phyloP scores from a whole-genome alignment of 2,329 filamentous ascomycete genomes.

The Monilinia vaccinii-corymbosi region DNA sequence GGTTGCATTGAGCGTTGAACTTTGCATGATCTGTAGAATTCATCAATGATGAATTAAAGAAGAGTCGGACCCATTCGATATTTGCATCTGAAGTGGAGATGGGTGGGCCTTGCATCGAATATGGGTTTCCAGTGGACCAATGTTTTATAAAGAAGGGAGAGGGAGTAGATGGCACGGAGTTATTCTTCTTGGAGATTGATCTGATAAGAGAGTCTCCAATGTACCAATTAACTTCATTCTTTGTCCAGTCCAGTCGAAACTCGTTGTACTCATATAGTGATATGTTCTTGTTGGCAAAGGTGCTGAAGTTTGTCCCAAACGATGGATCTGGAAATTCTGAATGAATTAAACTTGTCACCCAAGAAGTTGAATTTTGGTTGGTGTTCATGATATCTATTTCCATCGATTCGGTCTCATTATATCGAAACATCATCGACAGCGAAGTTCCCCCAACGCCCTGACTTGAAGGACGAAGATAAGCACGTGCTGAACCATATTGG shows the following conservation, averaged over 20 bases:
- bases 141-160: conserved; percentile 37
- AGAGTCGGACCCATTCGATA: conserved; percentile 38
- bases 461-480: conserved; percentile 34
- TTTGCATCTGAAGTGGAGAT: conserved; percentile 32
- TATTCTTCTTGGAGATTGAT: conserved; percentile 26
- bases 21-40: conserved; percentile 23
- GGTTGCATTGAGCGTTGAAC: conserved; percentile 28
- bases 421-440: conserved; percentile 37
- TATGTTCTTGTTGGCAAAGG: conserved; percentile 3
- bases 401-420: conserved; percentile 36
- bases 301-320: conserved; percentile 27
- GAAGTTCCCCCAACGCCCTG: conserved; percentile 33
- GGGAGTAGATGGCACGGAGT: conserved; percentile 33
- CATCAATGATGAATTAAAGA: conserved; percentile 40
- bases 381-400: conserved; percentile 39
- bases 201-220: conserved; percentile 32
- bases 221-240: conserved; percentile 35
- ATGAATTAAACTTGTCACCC: conserved; percentile 33
- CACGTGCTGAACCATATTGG: conserved; percentile 38
- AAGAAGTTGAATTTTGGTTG: conserved; percentile 31
- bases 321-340: conserved; percentile 32
- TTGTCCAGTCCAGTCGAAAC: conserved; percentile 39
- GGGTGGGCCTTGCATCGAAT: conserved; percentile 38
- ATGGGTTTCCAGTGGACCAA: conserved; percentile 38
- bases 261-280: conserved; percentile 32